Conservation (phyloP, 164 flowering plant genomes). For the Dillenia suffruticosa region DNA sequence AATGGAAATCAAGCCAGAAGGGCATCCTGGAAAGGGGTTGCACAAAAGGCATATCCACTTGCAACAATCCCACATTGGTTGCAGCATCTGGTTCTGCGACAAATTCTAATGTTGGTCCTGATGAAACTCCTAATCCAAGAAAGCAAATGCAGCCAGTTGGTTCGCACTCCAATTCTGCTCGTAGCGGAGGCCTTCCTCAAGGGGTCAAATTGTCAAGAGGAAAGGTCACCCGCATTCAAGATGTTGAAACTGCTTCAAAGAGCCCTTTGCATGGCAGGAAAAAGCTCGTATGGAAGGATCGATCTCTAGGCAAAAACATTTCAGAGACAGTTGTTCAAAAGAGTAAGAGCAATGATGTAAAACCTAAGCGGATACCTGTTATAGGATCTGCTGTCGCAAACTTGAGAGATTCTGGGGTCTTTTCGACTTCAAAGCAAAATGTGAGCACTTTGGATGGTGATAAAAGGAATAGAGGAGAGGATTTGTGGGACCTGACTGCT, state of each 20-base stretch:
- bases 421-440: constrained; percentile 16
- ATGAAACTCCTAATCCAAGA: constrained; percentile 14
- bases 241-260: constrained; percentile 17
- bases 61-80: constrained; percentile 16
- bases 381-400: constrained; percentile 7
- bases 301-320: constrained; percentile 12
- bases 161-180: constrained; percentile 14
- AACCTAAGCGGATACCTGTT: constrained; percentile 19
- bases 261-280: constrained; percentile 11
- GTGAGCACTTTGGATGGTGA: constrained; percentile 14
- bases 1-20: constrained; percentile 53
- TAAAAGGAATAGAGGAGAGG: constrained; percentile 12
- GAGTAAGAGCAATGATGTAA: constrained; percentile 9
- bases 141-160: constrained; percentile 12
- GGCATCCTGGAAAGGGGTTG: constrained; percentile 11
- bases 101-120: constrained; percentile 10
- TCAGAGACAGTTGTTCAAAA: constrained; percentile 10
- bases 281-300: constrained; percentile 6
- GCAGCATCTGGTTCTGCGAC: constrained; percentile 16
- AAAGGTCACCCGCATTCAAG: constrained; percentile 12
- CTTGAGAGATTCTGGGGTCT: constrained; percentile 9
- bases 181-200: constrained; percentile 15
- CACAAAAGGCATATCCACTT: constrained; percentile 9
- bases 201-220: constrained; percentile 12
- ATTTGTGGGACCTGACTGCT: constrained; percentile 14